These are phyloP conservation scores for Avena eriantha DNA, from an alignment of 176 grass and related monocot species.

Conservation along the genomic window DNA sequence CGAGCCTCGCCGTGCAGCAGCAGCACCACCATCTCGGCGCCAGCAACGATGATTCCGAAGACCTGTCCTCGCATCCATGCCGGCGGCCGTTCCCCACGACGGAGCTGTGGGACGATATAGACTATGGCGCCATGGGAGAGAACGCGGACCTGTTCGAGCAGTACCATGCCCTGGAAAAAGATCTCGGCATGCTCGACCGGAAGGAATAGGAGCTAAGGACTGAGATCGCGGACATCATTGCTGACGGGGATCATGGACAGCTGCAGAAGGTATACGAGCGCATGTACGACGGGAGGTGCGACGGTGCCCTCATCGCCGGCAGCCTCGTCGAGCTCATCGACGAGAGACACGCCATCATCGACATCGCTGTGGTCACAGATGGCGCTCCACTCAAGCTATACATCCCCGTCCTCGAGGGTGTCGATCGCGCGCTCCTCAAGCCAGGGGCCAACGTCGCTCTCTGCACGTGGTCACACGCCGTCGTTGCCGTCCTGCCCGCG, in stretches of 20 bases:
- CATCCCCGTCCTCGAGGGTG: neutral
- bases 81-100: neutral
- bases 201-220: neutral
- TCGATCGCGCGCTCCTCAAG: slow-evolving; percentile 17
- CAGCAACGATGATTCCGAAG: neutral
- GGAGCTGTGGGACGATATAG: neutral
- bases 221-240: neutral
- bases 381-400: neutral
- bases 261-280: neutral
- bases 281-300: neutral
- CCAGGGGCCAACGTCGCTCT: slow-evolving; percentile 11
- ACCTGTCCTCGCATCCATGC: neutral
- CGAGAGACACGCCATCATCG: slow-evolving; percentile 24
- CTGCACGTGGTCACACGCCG: neutral
- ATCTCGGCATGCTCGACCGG: neutral
- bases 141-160: neutral
- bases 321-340: neutral
- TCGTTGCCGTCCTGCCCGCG: neutral
- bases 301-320: slow-evolving; percentile 9
- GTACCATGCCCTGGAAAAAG: neutral
- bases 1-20: no score
- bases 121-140: neutral
- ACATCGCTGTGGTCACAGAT: no score
- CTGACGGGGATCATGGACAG: no score
- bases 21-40: no score